A percentile compares a stretch with the other conserved stretches of the same genome.
Conservation (phyloP, 179 eudicot genomes). For the Drosera spatulata region DNA sequence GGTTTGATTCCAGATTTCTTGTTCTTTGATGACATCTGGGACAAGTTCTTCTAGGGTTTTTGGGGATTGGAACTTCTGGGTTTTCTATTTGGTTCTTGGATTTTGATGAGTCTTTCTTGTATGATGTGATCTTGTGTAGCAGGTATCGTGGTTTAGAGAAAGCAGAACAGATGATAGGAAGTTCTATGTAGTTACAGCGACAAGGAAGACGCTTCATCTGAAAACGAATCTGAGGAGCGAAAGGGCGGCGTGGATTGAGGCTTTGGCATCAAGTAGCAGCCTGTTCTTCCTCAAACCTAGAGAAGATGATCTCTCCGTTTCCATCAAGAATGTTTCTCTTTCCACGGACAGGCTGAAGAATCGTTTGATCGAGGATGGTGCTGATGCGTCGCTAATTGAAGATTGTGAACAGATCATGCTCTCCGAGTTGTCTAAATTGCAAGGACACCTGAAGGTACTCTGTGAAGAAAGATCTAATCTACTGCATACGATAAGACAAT, state of each 20-base stretch:
- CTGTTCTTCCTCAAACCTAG: slow-evolving; percentile 38
- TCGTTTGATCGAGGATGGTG: slow-evolving; percentile 66
- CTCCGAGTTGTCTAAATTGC: slow-evolving; percentile 55
- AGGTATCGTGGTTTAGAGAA: slow-evolving; percentile 83
- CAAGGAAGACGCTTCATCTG: slow-evolving; percentile 91
- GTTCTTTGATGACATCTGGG: too few species aligned
- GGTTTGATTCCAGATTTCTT: too few species aligned
- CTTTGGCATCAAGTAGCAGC: slow-evolving; percentile 53
- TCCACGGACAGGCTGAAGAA: slow-evolving; percentile 66
- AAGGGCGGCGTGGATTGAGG: slow-evolving; percentile 71
- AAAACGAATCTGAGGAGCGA: slow-evolving; percentile 55
- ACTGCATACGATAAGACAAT: slow-evolving; percentile 76
- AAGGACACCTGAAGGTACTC: slow-evolving; percentile 55
- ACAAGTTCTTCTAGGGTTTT: too few species aligned
- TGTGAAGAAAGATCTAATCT: slow-evolving; percentile 66
- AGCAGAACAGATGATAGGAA: slow-evolving; percentile 75
- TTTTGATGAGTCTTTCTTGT: not conserved
- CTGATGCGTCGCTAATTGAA: slow-evolving; percentile 47
- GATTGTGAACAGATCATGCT: slow-evolving; percentile 92
- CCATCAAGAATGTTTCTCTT: slow-evolving; percentile 40
- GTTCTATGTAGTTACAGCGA: slow-evolving; percentile 83
- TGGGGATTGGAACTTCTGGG: too few species aligned
- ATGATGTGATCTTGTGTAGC: slow-evolving; percentile 2
- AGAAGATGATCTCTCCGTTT: slow-evolving; percentile 28
- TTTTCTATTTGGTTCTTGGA: too few species aligned